phyloP scores from a whole-genome alignment of 23 red algal genomes.

The Gracilaria caudata region DNA sequence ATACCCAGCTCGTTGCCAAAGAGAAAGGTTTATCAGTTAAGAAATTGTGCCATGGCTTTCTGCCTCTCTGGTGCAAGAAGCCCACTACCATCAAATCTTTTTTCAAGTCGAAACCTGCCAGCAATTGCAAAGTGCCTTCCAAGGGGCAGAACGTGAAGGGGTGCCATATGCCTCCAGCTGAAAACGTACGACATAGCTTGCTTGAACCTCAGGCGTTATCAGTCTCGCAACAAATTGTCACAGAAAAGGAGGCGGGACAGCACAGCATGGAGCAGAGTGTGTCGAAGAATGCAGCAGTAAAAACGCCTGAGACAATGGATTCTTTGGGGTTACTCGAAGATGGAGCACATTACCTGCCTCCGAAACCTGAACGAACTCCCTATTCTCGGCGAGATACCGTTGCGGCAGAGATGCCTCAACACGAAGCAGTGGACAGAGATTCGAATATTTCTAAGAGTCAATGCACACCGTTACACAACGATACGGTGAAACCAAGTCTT shows the following conservation, averaged over 20 bases:
- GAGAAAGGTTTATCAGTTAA: constrained; percentile 5
- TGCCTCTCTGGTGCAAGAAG: constrained; percentile 35
- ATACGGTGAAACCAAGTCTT: background rate
- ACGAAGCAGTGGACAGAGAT: background rate
- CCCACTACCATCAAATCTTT: background rate
- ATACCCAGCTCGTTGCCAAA: constrained; percentile 23
- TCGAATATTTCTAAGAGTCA: background rate
- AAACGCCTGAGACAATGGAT: background rate
- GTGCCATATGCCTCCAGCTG: background rate
- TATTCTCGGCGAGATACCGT: background rate
- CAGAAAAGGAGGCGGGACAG: background rate
- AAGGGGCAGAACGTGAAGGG: background rate
- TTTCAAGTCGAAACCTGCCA: background rate
- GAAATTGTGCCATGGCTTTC: constrained; percentile 5
- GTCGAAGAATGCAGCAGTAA: background rate
- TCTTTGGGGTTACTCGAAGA: background rate
- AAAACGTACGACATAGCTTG: background rate
- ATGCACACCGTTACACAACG: background rate
- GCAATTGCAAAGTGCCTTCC: background rate
- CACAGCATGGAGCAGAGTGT: background rate
- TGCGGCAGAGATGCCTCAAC: background rate
- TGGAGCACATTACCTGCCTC: background rate
- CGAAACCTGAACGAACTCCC: background rate
- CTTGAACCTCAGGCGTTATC: background rate
- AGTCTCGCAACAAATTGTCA: background rate